Conservation (phyloP, 1,284 basidiomycete genomes). For the Trichosporon ovoides region DNA sequence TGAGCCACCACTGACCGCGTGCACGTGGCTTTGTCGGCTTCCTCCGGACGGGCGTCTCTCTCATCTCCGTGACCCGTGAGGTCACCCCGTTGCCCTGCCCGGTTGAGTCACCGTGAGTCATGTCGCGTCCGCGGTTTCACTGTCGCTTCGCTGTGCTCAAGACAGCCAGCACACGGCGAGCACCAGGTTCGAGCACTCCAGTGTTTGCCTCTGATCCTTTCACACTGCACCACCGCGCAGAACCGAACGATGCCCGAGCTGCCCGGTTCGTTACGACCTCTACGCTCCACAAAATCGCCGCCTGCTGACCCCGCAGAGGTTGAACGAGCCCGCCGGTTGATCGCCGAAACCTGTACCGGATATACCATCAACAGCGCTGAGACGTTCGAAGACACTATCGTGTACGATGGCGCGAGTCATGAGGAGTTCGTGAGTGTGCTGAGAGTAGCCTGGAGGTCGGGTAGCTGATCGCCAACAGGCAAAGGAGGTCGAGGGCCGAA, state of each 20-base stretch:
- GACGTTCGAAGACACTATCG: constrained; percentile 62
- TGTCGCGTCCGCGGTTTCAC: neutral
- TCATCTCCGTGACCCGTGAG: neutral
- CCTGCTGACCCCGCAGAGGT: constrained; percentile 55
- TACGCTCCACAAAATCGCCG: neutral
- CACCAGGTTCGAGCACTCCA: neutral
- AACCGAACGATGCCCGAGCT: constrained; percentile 58
- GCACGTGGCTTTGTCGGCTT: neutral
- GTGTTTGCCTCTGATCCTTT: neutral
- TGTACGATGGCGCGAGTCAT: constrained; percentile 60
- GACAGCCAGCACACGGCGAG: too few relatives aligned
- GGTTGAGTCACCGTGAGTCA: neutral
- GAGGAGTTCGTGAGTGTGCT: constrained; percentile 59
- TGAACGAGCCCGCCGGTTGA: constrained; percentile 61
- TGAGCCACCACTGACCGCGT: neutral
- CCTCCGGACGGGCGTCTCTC: neutral
- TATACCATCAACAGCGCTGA: constrained; percentile 59
- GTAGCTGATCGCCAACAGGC: constrained; percentile 51
- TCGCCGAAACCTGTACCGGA: constrained; percentile 56
- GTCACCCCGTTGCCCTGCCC: neutral
- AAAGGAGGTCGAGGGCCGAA: constrained; percentile 58
- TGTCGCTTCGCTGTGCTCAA: too few relatives aligned
- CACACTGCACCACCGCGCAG: neutral
- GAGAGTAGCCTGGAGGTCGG: neutral
- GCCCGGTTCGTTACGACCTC: constrained; percentile 53